These are phyloP conservation scores for Aspergillus udagawae DNA, from an alignment of 2,329 filamentous ascomycete genomes.

Conservation along the genomic window DNA sequence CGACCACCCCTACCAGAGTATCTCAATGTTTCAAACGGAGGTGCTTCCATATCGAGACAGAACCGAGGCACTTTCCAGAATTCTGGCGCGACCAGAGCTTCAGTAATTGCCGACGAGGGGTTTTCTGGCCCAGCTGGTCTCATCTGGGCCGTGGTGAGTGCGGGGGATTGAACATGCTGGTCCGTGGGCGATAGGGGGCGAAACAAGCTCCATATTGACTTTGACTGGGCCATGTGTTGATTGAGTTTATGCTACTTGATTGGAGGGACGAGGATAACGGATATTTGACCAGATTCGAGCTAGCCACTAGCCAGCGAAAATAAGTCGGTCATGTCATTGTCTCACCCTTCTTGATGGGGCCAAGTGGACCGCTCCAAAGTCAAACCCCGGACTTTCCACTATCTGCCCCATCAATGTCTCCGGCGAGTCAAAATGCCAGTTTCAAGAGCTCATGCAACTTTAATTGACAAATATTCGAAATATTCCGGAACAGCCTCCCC, in stretches of 20 bases:
- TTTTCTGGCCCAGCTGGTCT: conserved; percentile 5
- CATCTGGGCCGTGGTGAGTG: conserved; percentile 12
- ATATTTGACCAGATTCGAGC: not conserved
- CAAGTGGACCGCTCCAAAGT: not conserved
- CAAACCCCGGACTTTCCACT: not conserved
- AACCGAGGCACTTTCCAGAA: conserved; percentile 24
- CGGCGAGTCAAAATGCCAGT: not conserved
- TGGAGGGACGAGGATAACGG: not conserved
- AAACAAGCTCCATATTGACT: not conserved
- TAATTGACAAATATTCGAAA: not conserved
- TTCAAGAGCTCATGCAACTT: not conserved
- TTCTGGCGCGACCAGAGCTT: conserved; percentile 1
- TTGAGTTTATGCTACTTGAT: not conserved
- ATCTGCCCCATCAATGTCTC: not conserved
- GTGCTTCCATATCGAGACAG: conserved; percentile 14
- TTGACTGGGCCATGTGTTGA: not conserved
- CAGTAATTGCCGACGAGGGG: conserved; percentile 6
- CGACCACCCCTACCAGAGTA: conserved; percentile 1
- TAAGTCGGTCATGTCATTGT: not conserved
- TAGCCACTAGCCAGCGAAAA: not conserved
- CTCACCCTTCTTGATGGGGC: no score
- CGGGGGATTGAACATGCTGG: conserved; percentile 19
- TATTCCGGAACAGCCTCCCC: not conserved
- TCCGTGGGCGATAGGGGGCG: no score
- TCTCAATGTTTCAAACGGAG: conserved; percentile 9